Base-by-base conservation (phyloP, 2,329 filamentous ascomycete genomes). In the Xylaria sp. region DNA sequence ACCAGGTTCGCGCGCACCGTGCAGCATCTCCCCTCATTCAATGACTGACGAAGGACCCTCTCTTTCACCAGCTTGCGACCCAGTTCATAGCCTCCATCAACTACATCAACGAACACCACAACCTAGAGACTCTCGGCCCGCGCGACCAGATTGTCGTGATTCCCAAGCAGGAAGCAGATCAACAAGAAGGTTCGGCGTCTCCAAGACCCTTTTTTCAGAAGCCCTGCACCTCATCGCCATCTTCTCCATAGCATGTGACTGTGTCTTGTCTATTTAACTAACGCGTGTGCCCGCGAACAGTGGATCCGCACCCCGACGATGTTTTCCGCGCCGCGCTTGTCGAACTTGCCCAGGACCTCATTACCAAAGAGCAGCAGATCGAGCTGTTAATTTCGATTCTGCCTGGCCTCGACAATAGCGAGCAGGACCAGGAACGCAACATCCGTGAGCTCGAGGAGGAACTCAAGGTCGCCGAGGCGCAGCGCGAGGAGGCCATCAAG, bases 281-380 rank as follows among this genome's bases (percentile, higher is more conserved):
- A 63, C 54, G 7, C 44, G 16, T 11, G 5, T 37, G 35, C 5
- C 7, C 42, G 50, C 7, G 13, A 53, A 59, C 63, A 84, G 85
- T 88, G 18, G 82, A 86, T 19, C 81, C 87, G 2, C 78, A 88
- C 30, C 78, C 84, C 0, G 74, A 81, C 8, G 84, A 88, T 48
- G 83, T 84, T 54, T 90, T 91, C 74, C 79, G 82, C 58, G 81
- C 83, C 2, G 84, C 87, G 52, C 82, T 91, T 70, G 79, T 85
- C 61, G 90, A 93, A 72, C 79, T 94, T 56, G 88, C 89, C 44
- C 83, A 84, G 63, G 90, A 93, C 71, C 78, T 94, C 30, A 86
- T 93, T 59, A 73, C 89, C 59, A 91, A 92, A 69, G 88, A 92
- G 68, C 89, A 92, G 75, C 89, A 93, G 76, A 91, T 94, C 63